These are phyloP conservation scores for Dichomitus squalens DNA, from an alignment of 1,284 basidiomycete species.

Conservation along the genomic window DNA sequence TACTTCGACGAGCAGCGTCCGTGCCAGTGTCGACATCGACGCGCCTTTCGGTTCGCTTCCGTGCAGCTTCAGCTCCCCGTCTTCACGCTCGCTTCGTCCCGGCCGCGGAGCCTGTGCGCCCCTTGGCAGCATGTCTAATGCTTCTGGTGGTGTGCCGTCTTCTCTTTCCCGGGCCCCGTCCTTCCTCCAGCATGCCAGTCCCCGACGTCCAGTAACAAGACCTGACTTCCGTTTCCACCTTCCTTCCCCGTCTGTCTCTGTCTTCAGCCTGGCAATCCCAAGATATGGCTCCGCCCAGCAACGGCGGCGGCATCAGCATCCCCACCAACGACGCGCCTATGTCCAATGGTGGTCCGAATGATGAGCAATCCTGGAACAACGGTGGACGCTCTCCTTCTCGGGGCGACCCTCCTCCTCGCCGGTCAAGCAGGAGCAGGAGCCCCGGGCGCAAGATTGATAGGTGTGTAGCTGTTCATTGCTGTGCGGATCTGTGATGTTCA, in stretches of 20 bases:
- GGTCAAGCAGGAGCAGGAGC: slow-evolving; percentile 74
- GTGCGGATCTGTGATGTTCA: not conserved
- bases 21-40: slow-evolving; percentile 23
- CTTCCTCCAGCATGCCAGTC: slow-evolving; percentile 28
- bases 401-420: slow-evolving; percentile 52
- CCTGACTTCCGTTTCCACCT: slow-evolving; percentile 37
- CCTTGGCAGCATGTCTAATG: slow-evolving; percentile 10
- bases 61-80: slow-evolving; percentile 13
- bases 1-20: slow-evolving; percentile 17
- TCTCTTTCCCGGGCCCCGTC: slow-evolving; percentile 26
- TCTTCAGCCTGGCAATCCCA: slow-evolving; percentile 75
- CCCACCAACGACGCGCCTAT: slow-evolving; percentile 57
- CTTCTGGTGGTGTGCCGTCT: slow-evolving; percentile 17
- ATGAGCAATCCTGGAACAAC: slow-evolving; percentile 46
- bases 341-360: slow-evolving; percentile 40
- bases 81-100: slow-evolving; percentile 11
- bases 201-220: slow-evolving; percentile 32
- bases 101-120: slow-evolving; percentile 16
- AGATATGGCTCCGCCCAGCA: slow-evolving; percentile 67
- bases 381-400: slow-evolving; percentile 50
- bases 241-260: slow-evolving; percentile 14
- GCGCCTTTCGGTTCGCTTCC: slow-evolving; percentile 10
- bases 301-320: slow-evolving; percentile 64
- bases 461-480: slow-evolving; percentile 39
- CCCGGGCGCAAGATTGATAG: slow-evolving; percentile 56